These are phyloP conservation scores for Spinellus fusiger DNA, from an alignment of 192 early-diverging fungal genomes.

Conservation along the genomic window DNA sequence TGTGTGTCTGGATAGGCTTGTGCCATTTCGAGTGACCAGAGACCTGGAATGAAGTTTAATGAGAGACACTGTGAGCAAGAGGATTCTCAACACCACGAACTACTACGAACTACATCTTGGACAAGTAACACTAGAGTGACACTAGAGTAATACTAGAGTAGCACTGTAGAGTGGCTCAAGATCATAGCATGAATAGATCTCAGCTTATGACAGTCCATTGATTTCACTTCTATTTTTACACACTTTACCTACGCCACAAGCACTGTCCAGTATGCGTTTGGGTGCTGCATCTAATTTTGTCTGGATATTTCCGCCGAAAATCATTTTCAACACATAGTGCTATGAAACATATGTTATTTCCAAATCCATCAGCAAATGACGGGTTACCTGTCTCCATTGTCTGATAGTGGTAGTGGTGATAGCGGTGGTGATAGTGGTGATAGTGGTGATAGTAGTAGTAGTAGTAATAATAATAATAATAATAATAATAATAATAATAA, in stretches of 20 bases:
- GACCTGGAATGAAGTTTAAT: constrained; percentile 5
- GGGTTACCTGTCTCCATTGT: not conserved
- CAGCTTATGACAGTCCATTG: not conserved
- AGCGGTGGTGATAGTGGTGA: no score
- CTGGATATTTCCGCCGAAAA: constrained; percentile 18
- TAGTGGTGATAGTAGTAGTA: no score
- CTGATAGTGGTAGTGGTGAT: no score
- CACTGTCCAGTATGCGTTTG: constrained; percentile 15
- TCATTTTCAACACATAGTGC: constrained; percentile 25
- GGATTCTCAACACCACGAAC: no score
- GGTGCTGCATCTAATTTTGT: not conserved
- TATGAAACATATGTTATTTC: not conserved
- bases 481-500: no score
- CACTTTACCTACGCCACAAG: constrained; percentile 14
- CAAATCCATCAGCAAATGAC: not conserved
- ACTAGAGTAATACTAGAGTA: no score
- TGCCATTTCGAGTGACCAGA: constrained; percentile 42
- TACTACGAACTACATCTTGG: no score
- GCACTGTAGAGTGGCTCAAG: no score
- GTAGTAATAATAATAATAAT: no score
- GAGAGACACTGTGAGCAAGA: no score
- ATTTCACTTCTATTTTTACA: not conserved
- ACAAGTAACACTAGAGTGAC: no score
- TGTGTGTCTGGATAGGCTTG: constrained; percentile 36
- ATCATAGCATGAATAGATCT: not conserved